Conservation (phyloP, 371 early-diverging fungal genomes). For the Mortierella sp. region DNA sequence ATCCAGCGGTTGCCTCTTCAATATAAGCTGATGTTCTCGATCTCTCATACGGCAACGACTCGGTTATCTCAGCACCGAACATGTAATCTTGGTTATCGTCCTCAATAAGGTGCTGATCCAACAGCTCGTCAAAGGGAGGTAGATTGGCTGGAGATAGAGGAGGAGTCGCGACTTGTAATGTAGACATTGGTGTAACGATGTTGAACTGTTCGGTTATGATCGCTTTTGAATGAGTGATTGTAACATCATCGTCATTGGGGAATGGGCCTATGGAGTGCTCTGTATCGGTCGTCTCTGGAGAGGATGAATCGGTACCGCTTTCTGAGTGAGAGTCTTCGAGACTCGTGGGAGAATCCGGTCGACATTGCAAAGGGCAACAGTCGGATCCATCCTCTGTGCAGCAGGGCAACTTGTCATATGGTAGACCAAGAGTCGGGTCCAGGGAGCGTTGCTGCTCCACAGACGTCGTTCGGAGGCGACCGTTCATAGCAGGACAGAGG, state of each 20-base stretch:
- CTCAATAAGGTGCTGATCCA: too few species aligned
- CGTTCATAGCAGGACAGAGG: too few species aligned
- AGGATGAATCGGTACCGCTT: conserved; percentile 25
- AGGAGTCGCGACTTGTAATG: conserved; percentile 47
- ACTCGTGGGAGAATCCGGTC: conserved; percentile 47
- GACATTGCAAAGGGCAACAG: conserved; percentile 9
- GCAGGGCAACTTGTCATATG: neutral
- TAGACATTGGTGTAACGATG: conserved; percentile 17
- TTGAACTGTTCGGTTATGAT: conserved; percentile 12
- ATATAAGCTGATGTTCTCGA: too few species aligned
- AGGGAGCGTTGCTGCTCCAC: neutral
- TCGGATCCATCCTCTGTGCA: neutral
- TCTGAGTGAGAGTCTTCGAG: conserved; percentile 52
- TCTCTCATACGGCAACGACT: too few species aligned
- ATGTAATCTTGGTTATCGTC: conserved; percentile 3
- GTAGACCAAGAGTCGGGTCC: neutral
- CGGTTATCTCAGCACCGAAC: too few species aligned
- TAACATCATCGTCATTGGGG: neutral
- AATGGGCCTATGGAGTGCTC: conserved; percentile 16
- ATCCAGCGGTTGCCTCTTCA: neutral
- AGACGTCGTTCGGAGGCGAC: neutral
- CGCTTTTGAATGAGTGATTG: conserved; percentile 7
- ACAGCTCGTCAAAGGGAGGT: neutral
- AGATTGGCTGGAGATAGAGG: conserved; percentile 37
- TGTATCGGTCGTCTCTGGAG: conserved; percentile 13